Evolutionary conservation across 208 protist genomes (phyloP).

Genomic region (Acanthamoeba divionensis): DNA sequence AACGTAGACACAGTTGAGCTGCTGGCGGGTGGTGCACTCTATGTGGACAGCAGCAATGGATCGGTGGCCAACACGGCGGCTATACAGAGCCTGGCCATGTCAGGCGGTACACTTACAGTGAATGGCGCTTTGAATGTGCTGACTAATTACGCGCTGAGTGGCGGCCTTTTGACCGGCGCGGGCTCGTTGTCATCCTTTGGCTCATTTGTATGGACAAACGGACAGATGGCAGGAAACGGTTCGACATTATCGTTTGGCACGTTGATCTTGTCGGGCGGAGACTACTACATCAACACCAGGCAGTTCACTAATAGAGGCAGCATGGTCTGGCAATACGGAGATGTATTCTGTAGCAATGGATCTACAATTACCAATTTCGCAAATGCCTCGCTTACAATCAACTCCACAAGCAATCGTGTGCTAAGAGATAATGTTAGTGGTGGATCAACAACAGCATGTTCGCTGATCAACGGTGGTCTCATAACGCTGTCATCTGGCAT

Average conservation of each 20-base stretch:
- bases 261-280: constrained; percentile 27
- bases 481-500: not conserved
- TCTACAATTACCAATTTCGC: not conserved
- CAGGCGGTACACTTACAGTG: not conserved
- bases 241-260: constrained; percentile 28
- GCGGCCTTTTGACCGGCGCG: not conserved
- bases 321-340: not conserved
- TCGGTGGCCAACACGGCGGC: not conserved
- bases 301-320: not conserved
- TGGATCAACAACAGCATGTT: not conserved
- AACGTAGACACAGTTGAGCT: not conserved
- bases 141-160: not conserved
- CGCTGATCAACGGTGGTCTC: not conserved
- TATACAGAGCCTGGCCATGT: not conserved
- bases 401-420: not conserved
- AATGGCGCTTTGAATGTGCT: not conserved
- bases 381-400: not conserved
- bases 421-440: not conserved
- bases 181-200: not conserved
- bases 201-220: not conserved
- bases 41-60: not conserved
- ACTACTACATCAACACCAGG: not conserved
- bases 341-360: not conserved
- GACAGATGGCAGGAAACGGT: not conserved
- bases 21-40: not conserved